A percentile compares a stretch with the other conserved stretches of the same genome.
Evolutionary conservation across 2,329 filamentous ascomycete species (phyloP).

Genomic region (Golovinomyces cichoracearum): DNA sequence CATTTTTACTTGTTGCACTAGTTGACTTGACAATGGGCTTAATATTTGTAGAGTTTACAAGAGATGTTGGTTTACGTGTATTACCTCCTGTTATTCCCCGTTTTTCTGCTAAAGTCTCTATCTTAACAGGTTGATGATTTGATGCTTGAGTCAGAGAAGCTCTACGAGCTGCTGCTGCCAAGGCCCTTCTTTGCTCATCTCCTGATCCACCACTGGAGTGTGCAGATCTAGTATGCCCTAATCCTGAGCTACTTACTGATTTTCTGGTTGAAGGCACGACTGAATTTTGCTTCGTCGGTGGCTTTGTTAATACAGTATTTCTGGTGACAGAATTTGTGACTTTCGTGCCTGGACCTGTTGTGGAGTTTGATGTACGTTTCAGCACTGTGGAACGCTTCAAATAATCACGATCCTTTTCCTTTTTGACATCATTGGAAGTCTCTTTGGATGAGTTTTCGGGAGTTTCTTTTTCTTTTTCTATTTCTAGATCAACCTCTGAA

Average conservation of each 20-base stretch:
- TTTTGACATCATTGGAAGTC: conserved; percentile 11
- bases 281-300: conserved; percentile 12
- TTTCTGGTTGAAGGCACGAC: conserved; percentile 12
- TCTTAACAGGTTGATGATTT: conserved; percentile 9
- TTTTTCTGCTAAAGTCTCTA: conserved; percentile 12
- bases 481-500: not conserved
- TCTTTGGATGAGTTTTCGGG: conserved; percentile 8
- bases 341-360: conserved; percentile 10
- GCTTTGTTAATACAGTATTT: conserved; percentile 14
- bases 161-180: conserved; percentile 10
- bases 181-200: conserved; percentile 14
- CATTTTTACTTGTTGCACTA: not conserved
- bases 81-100: conserved; percentile 7
- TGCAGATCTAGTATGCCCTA: conserved; percentile 9
- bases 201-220: conserved; percentile 12
- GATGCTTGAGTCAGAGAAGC: conserved; percentile 12
- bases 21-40: conserved; percentile 16
- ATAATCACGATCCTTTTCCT: conserved; percentile 10
- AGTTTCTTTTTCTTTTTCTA: conserved; percentile 5
- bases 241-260: conserved; percentile 11
- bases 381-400: conserved; percentile 10
- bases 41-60: conserved; percentile 14
- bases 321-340: conserved; percentile 11
- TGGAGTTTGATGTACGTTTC: conserved; percentile 10
- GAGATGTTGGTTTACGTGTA: conserved; percentile 13